phyloP scores from a whole-genome alignment of 148 eudicot species.

The Nepenthes mirabilis region DNA sequence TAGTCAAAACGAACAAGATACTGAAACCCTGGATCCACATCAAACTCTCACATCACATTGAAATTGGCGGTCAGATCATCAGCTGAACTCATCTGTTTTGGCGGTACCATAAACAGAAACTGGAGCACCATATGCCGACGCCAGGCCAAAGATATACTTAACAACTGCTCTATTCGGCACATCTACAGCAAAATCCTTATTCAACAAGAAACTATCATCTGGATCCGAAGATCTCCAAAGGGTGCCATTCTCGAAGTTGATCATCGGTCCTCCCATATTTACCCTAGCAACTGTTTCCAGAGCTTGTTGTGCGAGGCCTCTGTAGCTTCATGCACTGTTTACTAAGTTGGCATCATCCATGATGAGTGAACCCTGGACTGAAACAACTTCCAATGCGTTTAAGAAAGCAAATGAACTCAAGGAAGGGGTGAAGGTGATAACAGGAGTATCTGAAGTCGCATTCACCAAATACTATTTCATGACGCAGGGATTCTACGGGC shows the following conservation, averaged over 20 bases:
- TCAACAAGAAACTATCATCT: slow-evolving; percentile 12
- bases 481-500: slow-evolving; percentile 8
- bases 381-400: slow-evolving; percentile 30
- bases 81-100: slow-evolving; percentile 13
- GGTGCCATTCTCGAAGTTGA: slow-evolving; percentile 18
- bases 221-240: slow-evolving; percentile 23
- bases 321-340: slow-evolving; percentile 8
- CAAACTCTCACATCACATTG: slow-evolving; percentile 23
- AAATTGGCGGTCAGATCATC: slow-evolving; percentile 11
- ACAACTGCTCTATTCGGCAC: slow-evolving; percentile 13
- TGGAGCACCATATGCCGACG: slow-evolving; percentile 19
- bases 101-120: slow-evolving; percentile 21
- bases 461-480: slow-evolving; percentile 22
- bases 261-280: slow-evolving; percentile 25
- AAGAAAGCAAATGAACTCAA: slow-evolving; percentile 18
- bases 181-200: slow-evolving; percentile 8
- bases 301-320: slow-evolving; percentile 13
- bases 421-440: slow-evolving; percentile 17
- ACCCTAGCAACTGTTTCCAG: slow-evolving; percentile 23
- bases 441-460: slow-evolving; percentile 14
- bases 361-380: slow-evolving; percentile 21
- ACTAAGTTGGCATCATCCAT: slow-evolving; percentile 19
- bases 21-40: slow-evolving; percentile 21
- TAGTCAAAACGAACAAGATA: slow-evolving; percentile 23
- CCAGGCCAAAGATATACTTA: slow-evolving; percentile 7